Evolutionary conservation across 352 stramenopile species (phyloP).

Genomic region (Pythium sp.): DNA sequence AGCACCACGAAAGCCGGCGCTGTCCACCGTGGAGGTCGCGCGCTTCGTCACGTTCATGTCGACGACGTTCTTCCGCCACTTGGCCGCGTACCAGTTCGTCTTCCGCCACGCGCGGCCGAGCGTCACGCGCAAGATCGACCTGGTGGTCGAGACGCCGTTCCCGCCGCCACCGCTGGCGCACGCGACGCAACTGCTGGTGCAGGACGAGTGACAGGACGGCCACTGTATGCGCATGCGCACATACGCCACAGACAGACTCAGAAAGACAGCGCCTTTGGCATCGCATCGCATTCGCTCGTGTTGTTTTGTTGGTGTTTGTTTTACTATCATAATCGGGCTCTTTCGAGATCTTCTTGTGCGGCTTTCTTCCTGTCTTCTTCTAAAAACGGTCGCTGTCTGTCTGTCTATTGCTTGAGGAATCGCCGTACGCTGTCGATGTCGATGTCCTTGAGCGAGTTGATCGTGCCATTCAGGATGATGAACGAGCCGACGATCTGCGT

Average conservation of each 20-base stretch:
- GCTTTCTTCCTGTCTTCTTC: background rate
- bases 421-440: slow-evolving; percentile 52
- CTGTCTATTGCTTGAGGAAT: slow-evolving; percentile 28
- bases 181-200: slow-evolving; percentile 14
- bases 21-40: slow-evolving; percentile 42
- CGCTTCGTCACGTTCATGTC: slow-evolving; percentile 68
- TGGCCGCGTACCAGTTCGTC: slow-evolving; percentile 59
- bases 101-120: slow-evolving; percentile 31
- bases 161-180: slow-evolving; percentile 30
- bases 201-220: background rate
- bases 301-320: background rate
- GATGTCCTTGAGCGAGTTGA: slow-evolving; percentile 87
- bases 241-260: background rate
- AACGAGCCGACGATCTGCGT: slow-evolving; percentile 92
- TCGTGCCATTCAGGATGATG: slow-evolving; percentile 93
- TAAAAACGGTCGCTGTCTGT: background rate
- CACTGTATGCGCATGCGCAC: background rate
- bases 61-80: slow-evolving; percentile 66
- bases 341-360: background rate
- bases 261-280: background rate
- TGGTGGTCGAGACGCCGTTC: slow-evolving; percentile 55
- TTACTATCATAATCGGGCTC: slow-evolving; percentile 1
- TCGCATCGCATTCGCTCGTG: background rate
- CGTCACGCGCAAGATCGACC: slow-evolving; percentile 25
- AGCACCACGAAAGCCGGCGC: slow-evolving; percentile 10